phyloP scores from a whole-genome alignment of 2,329 filamentous ascomycete species.

The Diaporthe vaccinii region DNA sequence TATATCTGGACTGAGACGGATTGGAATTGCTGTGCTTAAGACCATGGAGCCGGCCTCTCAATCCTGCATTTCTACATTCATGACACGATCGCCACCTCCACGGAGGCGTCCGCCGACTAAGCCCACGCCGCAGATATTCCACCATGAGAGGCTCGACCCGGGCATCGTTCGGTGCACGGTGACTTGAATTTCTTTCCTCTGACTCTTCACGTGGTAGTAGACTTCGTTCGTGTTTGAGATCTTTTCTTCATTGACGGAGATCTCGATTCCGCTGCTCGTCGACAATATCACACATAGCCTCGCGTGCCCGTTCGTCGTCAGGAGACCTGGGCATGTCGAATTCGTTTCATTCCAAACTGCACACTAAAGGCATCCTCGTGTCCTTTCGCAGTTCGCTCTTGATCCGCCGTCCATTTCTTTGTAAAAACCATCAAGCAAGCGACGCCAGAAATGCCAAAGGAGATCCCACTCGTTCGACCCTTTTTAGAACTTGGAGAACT shows the following conservation, averaged over 20 bases:
- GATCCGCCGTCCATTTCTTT: conserved; percentile 51
- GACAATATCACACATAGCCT: conserved; percentile 39
- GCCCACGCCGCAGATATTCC: conserved; percentile 5
- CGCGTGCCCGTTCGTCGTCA: conserved; percentile 40
- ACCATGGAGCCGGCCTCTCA: background rate
- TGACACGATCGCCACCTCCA: background rate
- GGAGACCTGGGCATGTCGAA: conserved; percentile 41
- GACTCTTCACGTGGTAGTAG: background rate
- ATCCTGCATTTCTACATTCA: conserved; percentile 6
- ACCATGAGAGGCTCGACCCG: background rate
- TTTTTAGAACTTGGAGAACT: conserved; percentile 97
- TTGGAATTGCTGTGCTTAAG: background rate
- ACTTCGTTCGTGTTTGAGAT: conserved; percentile 33
- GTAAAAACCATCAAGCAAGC: conserved; percentile 52
- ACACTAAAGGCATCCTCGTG: conserved; percentile 49
- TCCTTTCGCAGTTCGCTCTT: conserved; percentile 49
- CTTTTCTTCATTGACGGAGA: conserved; percentile 41
- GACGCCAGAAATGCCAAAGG: conserved; percentile 52
- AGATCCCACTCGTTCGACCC: conserved; percentile 45
- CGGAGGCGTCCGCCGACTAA: background rate
- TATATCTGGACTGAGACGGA: background rate
- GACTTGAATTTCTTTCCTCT: background rate
- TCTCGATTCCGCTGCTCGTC: conserved; percentile 38
- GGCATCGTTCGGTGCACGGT: background rate
- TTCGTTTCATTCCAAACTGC: conserved; percentile 51